phyloP scores from a whole-genome alignment of 441 rosid genomes.

The Macaranga tanarius region DNA sequence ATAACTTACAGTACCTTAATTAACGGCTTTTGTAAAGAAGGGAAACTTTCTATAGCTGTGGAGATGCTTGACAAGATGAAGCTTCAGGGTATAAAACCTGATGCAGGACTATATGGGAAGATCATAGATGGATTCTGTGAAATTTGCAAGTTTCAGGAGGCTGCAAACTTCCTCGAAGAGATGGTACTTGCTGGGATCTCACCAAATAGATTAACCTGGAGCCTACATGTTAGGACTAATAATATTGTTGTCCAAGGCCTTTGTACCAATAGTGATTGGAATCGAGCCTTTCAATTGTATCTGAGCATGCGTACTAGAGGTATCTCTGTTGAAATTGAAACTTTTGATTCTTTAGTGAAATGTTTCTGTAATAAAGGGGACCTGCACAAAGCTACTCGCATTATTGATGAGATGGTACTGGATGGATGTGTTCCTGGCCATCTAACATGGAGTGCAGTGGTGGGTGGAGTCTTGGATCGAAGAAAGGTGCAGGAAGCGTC shows the following conservation, averaged over 20 bases:
- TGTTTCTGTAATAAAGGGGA: no score
- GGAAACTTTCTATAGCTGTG: constrained; percentile 59
- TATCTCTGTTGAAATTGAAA: constrained; percentile 55
- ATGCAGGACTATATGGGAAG: constrained; percentile 78
- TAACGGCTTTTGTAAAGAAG: constrained; percentile 71
- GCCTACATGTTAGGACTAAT: constrained; percentile 64
- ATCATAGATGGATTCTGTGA: constrained; percentile 60
- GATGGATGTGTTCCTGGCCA: no score
- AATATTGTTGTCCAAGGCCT: constrained; percentile 68
- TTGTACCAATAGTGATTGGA: constrained; percentile 35
- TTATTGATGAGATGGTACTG: no score
- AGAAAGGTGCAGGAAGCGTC: no score
- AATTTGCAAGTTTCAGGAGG: constrained; percentile 59
- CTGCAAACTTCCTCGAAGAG: constrained; percentile 90
- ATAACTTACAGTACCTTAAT: constrained; percentile 70
- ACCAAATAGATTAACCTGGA: constrained; percentile 74
- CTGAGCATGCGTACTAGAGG: constrained; percentile 67
- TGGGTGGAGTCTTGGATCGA: no score
- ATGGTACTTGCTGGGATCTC: constrained; percentile 63
- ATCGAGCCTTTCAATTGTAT: constrained; percentile 63
- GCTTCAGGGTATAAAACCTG: constrained; percentile 88
- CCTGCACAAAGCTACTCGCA: no score
- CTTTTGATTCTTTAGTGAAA: constrained; percentile 38
- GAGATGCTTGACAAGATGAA: constrained; percentile 82
- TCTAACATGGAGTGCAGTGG: no score